A percentile compares a stretch with the other conserved stretches of the same genome.
phyloP scores from a whole-genome alignment of 2,329 filamentous ascomycete species.

The Zymoseptoria crescenta region DNA sequence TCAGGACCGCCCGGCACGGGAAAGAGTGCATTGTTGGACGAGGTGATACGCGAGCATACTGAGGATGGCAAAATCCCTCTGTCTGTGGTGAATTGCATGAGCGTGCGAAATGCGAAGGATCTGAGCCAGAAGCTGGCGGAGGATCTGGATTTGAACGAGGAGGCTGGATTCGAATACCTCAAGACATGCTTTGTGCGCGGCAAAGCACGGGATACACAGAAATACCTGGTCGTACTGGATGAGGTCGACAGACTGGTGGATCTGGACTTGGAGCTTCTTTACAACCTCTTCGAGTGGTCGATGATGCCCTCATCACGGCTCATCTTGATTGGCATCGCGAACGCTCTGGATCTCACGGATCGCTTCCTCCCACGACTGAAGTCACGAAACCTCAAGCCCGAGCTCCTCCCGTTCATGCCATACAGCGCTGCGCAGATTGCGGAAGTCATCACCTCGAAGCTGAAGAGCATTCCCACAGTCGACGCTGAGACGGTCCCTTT shows the following conservation, averaged over 20 bases:
- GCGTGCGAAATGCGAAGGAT: conserved; percentile 79
- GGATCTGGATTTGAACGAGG: conserved; percentile 53
- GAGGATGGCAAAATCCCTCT: conserved; percentile 51
- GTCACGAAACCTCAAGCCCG: conserved; percentile 81
- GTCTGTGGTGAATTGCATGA: conserved; percentile 93
- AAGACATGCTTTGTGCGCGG: conserved; percentile 60
- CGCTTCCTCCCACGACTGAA: conserved; percentile 90
- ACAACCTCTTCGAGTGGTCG: conserved; percentile 95
- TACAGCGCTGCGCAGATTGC: conserved; percentile 86
- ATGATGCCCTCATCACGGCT: conserved; percentile 72
- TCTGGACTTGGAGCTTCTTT: conserved; percentile 79
- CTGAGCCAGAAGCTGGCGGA: conserved; percentile 73
- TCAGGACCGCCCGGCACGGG: conserved; percentile 93
- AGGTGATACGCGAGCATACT: conserved; percentile 59
- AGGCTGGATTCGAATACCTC: conserved; percentile 60
- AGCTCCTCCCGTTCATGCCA: conserved; percentile 82
- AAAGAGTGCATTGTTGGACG: conserved; percentile 87
- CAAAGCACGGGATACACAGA: conserved; percentile 45
- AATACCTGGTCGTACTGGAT: conserved; percentile 81
- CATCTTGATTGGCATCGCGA: conserved; percentile 85
- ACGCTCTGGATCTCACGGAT: conserved; percentile 90
- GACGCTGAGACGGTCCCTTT: conserved; percentile 59
- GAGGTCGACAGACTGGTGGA: conserved; percentile 93
- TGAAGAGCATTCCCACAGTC: conserved; percentile 55
- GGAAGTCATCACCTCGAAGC: conserved; percentile 72